These are phyloP conservation scores for Striga hermonthica DNA, from an alignment of 305 asterid species.

Conservation along the genomic window DNA sequence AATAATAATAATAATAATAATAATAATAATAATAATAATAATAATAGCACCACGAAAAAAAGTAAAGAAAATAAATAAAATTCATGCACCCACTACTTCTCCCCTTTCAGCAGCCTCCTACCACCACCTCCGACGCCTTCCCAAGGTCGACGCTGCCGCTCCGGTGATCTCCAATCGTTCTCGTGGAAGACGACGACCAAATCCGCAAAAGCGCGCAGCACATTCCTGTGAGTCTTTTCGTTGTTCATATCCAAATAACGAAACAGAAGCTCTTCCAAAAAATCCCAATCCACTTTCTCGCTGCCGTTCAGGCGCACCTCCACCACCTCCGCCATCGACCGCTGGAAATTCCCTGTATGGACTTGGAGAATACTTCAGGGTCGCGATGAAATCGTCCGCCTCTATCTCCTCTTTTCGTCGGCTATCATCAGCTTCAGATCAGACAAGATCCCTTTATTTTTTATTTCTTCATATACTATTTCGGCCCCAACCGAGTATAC, in stretches of 20 bases:
- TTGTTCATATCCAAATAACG: conserved; percentile 62
- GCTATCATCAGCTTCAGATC: too few relatives aligned
- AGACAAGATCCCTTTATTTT: too few relatives aligned
- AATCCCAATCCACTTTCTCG: conserved; percentile 61
- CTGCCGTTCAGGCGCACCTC: conserved; percentile 47
- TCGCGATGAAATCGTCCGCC: conserved; percentile 38
- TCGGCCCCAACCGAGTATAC: too few relatives aligned
- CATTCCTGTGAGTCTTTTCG: conserved; percentile 40
- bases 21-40: too few relatives aligned
- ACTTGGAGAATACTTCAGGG: conserved; percentile 53
- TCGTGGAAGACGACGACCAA: conserved; percentile 40
- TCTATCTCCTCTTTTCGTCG: conserved; percentile 11
- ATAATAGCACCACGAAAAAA: too few relatives aligned
- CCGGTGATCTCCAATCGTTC: conserved; percentile 33
- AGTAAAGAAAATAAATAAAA: too few relatives aligned
- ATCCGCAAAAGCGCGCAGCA: conserved; percentile 64
- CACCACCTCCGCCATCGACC: conserved; percentile 81
- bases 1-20: too few relatives aligned
- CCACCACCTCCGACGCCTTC: conserved; percentile 12
- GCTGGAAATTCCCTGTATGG: conserved; percentile 65
- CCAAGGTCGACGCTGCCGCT: conserved; percentile 18
- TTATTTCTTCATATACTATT: too few relatives aligned
- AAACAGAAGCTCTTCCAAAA: conserved; percentile 68
- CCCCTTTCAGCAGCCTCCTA: too few relatives aligned
- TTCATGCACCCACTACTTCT: too few relatives aligned